Evolutionary conservation across 208 protist species (phyloP).

Genomic region (Acanthamoeba quina): DNA sequence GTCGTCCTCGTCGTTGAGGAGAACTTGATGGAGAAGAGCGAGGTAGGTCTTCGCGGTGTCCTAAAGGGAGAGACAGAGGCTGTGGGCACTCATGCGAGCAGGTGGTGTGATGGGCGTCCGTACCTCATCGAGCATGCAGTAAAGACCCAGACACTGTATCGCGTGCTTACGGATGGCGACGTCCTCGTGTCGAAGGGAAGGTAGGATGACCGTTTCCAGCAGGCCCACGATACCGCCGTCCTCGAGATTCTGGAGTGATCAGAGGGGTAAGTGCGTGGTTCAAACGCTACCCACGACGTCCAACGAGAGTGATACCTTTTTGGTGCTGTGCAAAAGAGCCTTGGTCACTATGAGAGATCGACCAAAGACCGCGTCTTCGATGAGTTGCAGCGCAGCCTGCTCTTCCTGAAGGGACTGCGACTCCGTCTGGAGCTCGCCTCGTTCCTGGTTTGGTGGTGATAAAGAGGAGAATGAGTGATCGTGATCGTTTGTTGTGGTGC

Average conservation of each 20-base stretch:
- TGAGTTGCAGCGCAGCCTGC: neutral
- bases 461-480: neutral
- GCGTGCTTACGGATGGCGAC: conserved; percentile 14
- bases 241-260: neutral
- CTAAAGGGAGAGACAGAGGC: neutral
- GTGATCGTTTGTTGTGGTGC: no score
- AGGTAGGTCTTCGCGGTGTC: conserved; percentile 4
- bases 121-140: conserved; percentile 13
- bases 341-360: neutral
- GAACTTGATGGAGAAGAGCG: neutral
- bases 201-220: neutral
- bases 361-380: conserved; percentile 11
- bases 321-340: neutral
- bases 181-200: neutral
- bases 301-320: neutral
- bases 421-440: neutral
- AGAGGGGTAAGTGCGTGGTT: neutral
- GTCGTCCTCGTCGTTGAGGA: conserved; percentile 14
- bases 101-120: neutral
- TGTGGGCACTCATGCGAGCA: neutral
- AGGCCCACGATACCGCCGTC: conserved; percentile 32
- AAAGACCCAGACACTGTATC: conserved; percentile 18
- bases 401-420: neutral
- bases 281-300: neutral
- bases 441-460: neutral